phyloP scores from a whole-genome alignment of 2,329 filamentous ascomycete genomes.

The Metarhizium guizhouense region DNA sequence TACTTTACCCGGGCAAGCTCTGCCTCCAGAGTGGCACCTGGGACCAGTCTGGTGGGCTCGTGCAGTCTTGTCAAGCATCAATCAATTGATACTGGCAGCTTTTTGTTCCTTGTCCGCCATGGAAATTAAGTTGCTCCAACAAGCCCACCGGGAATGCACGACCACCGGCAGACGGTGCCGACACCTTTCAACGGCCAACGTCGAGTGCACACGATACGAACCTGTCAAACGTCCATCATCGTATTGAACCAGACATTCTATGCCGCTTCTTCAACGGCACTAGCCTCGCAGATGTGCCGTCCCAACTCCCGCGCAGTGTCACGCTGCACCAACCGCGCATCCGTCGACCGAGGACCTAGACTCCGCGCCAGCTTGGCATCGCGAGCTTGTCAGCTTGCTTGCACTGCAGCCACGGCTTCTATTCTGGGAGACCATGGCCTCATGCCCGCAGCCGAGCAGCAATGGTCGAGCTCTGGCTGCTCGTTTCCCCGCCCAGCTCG shows the following conservation, averaged over 20 bases:
- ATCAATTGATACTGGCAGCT: neutral
- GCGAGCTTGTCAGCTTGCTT: neutral
- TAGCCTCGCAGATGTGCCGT: no score
- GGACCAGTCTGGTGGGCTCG: neutral
- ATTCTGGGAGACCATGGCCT: neutral
- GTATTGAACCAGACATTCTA: neutral
- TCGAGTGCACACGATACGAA: no score
- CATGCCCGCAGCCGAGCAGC: neutral
- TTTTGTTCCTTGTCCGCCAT: no score
- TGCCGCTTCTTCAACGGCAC: neutral
- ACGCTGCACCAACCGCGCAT: no score
- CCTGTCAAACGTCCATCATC: no score
- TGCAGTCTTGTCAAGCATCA: neutral
- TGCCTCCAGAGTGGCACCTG: neutral
- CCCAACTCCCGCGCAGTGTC: no score
- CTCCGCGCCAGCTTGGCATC: neutral
- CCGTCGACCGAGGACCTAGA: neutral
- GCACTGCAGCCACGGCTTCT: neutral
- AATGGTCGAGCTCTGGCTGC: neutral
- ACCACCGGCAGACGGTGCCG: no score
- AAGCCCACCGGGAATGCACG: no score
- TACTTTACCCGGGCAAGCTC: neutral
- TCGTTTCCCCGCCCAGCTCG: neutral
- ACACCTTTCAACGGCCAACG: no score
- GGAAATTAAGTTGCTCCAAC: no score